phyloP scores from a whole-genome alignment of 805 yeast genomes.

The Myxozyma udenii region DNA sequence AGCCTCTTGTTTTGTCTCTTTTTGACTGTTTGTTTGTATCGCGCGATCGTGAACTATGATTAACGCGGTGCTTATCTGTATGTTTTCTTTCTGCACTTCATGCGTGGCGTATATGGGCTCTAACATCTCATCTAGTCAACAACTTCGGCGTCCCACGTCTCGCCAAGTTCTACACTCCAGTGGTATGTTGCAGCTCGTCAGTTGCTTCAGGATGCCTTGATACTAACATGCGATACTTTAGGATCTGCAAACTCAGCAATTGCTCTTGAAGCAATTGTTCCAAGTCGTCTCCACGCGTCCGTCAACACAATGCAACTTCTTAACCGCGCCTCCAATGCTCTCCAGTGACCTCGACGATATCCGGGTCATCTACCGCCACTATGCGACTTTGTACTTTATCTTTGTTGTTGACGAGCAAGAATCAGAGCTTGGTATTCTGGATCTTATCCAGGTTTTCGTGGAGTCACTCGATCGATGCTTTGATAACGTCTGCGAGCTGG shows the following conservation, averaged over 20 bases:
- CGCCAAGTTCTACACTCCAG: slow-evolving; percentile 87
- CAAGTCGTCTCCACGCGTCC: slow-evolving; percentile 69
- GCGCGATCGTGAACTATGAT: no score
- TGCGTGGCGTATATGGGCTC: background rate
- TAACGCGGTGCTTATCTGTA: slow-evolving; percentile 79
- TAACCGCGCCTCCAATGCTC: slow-evolving; percentile 82
- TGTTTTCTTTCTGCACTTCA: background rate
- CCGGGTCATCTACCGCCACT: slow-evolving; percentile 87
- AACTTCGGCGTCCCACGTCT: slow-evolving; percentile 87
- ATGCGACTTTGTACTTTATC: slow-evolving; percentile 94
- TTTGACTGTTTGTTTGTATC: no score
- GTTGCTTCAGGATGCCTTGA: no score
- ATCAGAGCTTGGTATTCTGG: slow-evolving; percentile 88
- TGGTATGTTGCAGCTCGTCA: slow-evolving; percentile 35
- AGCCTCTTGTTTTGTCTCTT: no score
- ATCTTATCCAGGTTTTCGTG: slow-evolving; percentile 93
- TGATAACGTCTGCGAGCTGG: slow-evolving; percentile 90
- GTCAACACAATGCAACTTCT: slow-evolving; percentile 77
- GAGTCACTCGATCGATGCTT: slow-evolving; percentile 92
- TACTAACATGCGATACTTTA: background rate
- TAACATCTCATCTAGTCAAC: slow-evolving; percentile 53
- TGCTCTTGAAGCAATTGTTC: slow-evolving; percentile 76
- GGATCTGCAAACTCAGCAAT: slow-evolving; percentile 76
- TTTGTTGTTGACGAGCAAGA: slow-evolving; percentile 95
- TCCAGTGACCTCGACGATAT: slow-evolving; percentile 56